These are phyloP conservation scores for Rhynchospora pubera DNA, from an alignment of 176 grass and related monocot species.

Conservation along the genomic window DNA sequence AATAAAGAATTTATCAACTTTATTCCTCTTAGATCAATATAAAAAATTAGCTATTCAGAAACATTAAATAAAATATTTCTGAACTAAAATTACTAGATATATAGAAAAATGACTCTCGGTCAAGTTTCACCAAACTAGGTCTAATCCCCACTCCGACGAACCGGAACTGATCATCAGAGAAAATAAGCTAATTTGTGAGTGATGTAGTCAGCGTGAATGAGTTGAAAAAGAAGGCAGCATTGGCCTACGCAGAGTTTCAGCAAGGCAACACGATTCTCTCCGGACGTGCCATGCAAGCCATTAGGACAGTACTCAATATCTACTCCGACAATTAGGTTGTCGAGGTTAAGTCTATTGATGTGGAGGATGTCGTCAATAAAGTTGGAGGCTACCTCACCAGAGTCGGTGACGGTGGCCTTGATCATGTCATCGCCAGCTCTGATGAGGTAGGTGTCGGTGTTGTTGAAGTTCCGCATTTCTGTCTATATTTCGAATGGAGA, in stretches of 20 bases:
- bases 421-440: neutral
- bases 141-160: conserved; percentile 47
- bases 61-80: too few species aligned
- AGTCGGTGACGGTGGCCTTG: conserved; percentile 29
- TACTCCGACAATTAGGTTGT: conserved; percentile 36
- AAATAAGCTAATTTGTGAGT: conserved; percentile 20
- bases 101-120: neutral
- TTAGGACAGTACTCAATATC: conserved; percentile 49
- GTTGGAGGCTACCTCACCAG: conserved; percentile 1
- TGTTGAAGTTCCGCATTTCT: neutral
- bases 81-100: neutral
- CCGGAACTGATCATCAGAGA: conserved; percentile 18
- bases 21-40: too few species aligned
- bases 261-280: conserved; percentile 32
- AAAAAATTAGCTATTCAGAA: too few species aligned
- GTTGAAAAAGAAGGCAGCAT: conserved; percentile 63
- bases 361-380: conserved; percentile 33
- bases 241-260: conserved; percentile 56
- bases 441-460: neutral
- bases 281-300: neutral
- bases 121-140: conserved; percentile 25
- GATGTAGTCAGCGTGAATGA: conserved; percentile 39
- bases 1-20: too few species aligned
- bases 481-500: too few species aligned
- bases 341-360: neutral